Conservation (phyloP, 257 asterid genomes). For the Forsythia viridissima region DNA sequence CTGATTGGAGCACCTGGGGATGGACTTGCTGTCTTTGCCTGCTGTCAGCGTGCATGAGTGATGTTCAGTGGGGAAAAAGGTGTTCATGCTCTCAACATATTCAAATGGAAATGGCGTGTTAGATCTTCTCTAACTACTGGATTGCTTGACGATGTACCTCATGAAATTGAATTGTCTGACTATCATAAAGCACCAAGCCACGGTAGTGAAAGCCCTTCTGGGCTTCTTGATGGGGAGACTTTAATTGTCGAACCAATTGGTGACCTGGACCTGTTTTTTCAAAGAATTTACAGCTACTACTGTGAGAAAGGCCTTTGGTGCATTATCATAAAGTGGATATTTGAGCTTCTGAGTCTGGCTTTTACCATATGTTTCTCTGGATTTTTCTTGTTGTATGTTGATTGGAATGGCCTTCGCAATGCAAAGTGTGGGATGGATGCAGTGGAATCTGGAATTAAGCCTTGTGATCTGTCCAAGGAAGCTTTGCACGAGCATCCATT, state of each 20-base stretch:
- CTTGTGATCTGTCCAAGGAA: constrained; percentile 86
- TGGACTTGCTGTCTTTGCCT: constrained; percentile 60
- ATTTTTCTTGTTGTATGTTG: constrained; percentile 76
- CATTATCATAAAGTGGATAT: constrained; percentile 81
- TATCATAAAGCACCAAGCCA: constrained; percentile 78
- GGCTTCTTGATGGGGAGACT: constrained; percentile 82
- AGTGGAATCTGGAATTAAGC: constrained; percentile 93
- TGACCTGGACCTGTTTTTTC: constrained; percentile 88
- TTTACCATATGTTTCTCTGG: constrained; percentile 90
- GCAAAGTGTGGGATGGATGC: constrained; percentile 99
- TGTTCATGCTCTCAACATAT: constrained; percentile 57
- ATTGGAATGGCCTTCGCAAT: constrained; percentile 93
- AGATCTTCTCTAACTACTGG: constrained; percentile 67
- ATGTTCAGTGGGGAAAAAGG: constrained; percentile 83
- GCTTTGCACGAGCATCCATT: constrained; percentile 89
- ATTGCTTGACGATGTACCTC: constrained; percentile 61
- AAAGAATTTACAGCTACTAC: constrained; percentile 86
- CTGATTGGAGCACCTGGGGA: constrained; percentile 42
- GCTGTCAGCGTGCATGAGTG: constrained; percentile 55
- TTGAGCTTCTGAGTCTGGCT: constrained; percentile 85
- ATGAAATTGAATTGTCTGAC: constrained; percentile 84
- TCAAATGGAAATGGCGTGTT: constrained; percentile 64
- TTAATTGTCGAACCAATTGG: constrained; percentile 69
- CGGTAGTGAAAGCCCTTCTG: constrained; percentile 95
- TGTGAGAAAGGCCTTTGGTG: constrained; percentile 99